A percentile compares a stretch with the other conserved stretches of the same genome.
These are phyloP conservation scores for Exophiala dermatitidis DNA, from an alignment of 2,329 filamentous ascomycete genomes.

Conservation along the genomic window DNA sequence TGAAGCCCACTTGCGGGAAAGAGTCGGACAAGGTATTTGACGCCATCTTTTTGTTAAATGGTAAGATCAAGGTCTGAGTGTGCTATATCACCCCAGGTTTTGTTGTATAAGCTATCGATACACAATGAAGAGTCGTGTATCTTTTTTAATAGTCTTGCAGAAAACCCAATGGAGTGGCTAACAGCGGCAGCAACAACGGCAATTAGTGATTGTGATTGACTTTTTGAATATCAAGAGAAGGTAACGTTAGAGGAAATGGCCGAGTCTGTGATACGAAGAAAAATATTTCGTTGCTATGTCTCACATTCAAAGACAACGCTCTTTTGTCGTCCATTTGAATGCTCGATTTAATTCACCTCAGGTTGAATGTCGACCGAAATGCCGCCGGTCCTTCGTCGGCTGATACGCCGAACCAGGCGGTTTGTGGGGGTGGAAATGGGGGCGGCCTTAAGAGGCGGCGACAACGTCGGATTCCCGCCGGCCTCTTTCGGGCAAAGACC, in stretches of 20 bases:
- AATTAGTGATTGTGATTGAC: no score
- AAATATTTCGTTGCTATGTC: background rate
- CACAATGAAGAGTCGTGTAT: no score
- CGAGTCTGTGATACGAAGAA: background rate
- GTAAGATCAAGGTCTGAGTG: background rate
- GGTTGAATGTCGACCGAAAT: background rate
- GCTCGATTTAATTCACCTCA: background rate
- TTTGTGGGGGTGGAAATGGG: background rate
- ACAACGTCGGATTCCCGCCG: background rate
- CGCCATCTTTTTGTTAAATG: slow-evolving; percentile 1
- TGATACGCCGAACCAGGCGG: background rate
- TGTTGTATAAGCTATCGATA: no score
- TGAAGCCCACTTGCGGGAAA: slow-evolving; percentile 54
- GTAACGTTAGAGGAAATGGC: background rate
- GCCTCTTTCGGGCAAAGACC: no score
- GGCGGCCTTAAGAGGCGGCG: background rate
- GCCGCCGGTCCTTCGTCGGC: background rate
- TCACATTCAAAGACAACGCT: background rate
- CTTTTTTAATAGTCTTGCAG: no score
- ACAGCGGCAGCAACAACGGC: no score
- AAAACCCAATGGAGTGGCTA: no score
- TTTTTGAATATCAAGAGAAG: background rate
- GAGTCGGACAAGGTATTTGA: slow-evolving; percentile 29
- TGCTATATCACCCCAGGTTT: no score
- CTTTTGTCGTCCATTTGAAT: background rate